These are phyloP conservation scores for Yamagishiella unicocca DNA, from an alignment of 139 green algal species.

Conservation along the genomic window DNA sequence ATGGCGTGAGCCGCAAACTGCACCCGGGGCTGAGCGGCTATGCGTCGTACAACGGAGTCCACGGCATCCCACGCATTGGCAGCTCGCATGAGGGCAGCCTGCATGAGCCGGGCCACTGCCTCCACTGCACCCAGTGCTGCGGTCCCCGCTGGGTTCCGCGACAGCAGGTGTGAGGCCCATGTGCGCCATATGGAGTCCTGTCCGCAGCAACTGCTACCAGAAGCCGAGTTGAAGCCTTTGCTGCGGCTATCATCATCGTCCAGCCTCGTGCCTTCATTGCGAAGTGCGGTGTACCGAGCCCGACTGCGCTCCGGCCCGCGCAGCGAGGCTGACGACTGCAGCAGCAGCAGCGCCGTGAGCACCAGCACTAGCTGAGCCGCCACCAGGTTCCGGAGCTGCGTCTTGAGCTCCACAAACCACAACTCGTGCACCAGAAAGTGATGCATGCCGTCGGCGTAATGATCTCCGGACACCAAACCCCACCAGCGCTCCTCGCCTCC, in stretches of 20 bases:
- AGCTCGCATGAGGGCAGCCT: not conserved
- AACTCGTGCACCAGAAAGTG: conserved; percentile 26
- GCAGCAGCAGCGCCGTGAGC: conserved; percentile 7
- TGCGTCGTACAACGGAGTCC: not conserved
- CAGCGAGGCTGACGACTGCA: not conserved
- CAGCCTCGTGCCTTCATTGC: not conserved
- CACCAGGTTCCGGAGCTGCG: not conserved
- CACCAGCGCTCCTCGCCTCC: not conserved
- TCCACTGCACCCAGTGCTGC: not conserved
- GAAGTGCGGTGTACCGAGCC: not conserved
- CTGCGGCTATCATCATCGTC: not conserved
- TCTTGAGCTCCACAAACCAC: conserved; percentile 48
- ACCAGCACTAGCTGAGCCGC: conserved; percentile 7
- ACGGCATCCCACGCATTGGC: not conserved
- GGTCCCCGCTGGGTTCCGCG: not conserved
- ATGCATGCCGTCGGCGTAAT: not conserved
- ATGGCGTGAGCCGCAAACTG: not conserved
- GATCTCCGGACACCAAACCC: conserved; percentile 17
- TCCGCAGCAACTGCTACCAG: not conserved
- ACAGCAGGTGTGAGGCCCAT: not conserved
- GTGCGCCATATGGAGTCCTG: not conserved
- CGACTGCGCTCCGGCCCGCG: not conserved
- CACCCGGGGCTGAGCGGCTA: not conserved
- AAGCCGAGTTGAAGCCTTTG: not conserved
- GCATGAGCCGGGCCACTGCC: not conserved